Percentiles rank a stretch among this genome's conserved stretches.
Evolutionary conservation across 139 green algal genomes (phyloP).

Genomic region (Axilococcus clingmanii): DNA sequence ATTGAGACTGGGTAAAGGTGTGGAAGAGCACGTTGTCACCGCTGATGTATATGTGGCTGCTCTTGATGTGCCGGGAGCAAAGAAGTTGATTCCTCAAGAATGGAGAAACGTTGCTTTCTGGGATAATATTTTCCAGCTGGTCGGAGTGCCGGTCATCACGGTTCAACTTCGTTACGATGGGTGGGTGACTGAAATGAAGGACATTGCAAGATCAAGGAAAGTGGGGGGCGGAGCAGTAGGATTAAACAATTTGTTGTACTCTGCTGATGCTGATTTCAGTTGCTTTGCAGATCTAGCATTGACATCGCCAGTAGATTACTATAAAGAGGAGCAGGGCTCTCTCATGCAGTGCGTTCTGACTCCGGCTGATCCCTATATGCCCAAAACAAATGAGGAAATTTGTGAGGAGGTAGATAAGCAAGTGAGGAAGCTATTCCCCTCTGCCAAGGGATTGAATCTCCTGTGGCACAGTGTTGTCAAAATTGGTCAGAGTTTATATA

Average conservation of each 20-base stretch:
- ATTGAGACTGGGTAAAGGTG: slow-evolving; percentile 47
- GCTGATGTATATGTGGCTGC: slow-evolving; percentile 90
- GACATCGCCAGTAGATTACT: slow-evolving; percentile 86
- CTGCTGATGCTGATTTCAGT: slow-evolving; percentile 79
- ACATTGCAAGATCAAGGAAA: slow-evolving; percentile 24
- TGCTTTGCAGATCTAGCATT: slow-evolving; percentile 97
- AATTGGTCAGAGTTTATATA: slow-evolving; percentile 88
- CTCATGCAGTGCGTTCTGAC: slow-evolving; percentile 93
- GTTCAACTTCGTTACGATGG: slow-evolving; percentile 94
- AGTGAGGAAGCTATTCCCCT: slow-evolving; percentile 83
- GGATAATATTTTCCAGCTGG: slow-evolving; percentile 84
- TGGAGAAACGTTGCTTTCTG: slow-evolving; percentile 71
- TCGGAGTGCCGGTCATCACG: slow-evolving; percentile 92
- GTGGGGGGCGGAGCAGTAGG: slow-evolving; percentile 31
- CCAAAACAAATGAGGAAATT: slow-evolving; percentile 86
- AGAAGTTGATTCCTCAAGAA: slow-evolving; percentile 67
- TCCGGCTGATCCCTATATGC: slow-evolving; percentile 86
- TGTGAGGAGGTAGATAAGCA: slow-evolving; percentile 67
- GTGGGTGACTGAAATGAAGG: slow-evolving; percentile 92
- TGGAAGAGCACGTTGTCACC: slow-evolving; percentile 44
- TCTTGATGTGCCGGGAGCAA: slow-evolving; percentile 86
- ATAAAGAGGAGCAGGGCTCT: slow-evolving; percentile 74
- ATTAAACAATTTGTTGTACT: slow-evolving; percentile 94
- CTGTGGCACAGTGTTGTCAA: slow-evolving; percentile 90
- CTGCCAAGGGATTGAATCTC: slow-evolving; percentile 48